Evolutionary conservation across 306 rosid species (phyloP), one percentile per base, ranked within the genome.

Genomic region (Sechiopsis laciniata): DNA sequence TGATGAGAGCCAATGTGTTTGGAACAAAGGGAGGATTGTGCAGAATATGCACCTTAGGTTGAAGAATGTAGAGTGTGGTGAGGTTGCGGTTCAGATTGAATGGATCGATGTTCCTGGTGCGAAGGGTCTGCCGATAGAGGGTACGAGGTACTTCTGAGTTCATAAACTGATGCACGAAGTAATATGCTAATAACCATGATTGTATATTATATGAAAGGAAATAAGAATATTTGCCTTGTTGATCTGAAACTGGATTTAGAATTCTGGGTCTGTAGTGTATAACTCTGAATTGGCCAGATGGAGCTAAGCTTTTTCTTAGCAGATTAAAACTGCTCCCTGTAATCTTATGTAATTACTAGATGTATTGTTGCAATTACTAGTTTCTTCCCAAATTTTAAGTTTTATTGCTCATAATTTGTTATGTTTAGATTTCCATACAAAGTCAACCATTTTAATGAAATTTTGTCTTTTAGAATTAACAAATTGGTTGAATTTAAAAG

Each of bases 51-150:
- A 66, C 77, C 84, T 94, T 19, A 79, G 87, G 32, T 76, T 94
- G 85, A 81, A 74, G 78, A 90, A 94, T 40, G 97, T 86, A 2
- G 96, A 90, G 76, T 45, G 87, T 5, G 98, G 96, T 0, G 93
- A 94, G 57, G 9, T 94, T 6, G 80, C 72, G 24, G 73, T 82
- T 37, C 90, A 90, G 78, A 70, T 94, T 50, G 89, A 90, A 82
- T 90, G 96, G 95, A 81, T 87, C 17, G 73, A 90, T 70, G 10
- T 87, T 76, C 81, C 82, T 0, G 96, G 95, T 52, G 76, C 78
- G 63, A 77, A 59, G 52, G 89, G 87, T 50, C 22, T 64, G 40
- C 74, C 74, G 1, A 16, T 0, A 2, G 57, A 51, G 8, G 42
- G 74, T 22, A 69, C 42, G 12, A 69, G 74, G 13, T 0, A 13